phyloP scores from a whole-genome alignment of 345 rosid genomes.

The Kernera saxatilis region DNA sequence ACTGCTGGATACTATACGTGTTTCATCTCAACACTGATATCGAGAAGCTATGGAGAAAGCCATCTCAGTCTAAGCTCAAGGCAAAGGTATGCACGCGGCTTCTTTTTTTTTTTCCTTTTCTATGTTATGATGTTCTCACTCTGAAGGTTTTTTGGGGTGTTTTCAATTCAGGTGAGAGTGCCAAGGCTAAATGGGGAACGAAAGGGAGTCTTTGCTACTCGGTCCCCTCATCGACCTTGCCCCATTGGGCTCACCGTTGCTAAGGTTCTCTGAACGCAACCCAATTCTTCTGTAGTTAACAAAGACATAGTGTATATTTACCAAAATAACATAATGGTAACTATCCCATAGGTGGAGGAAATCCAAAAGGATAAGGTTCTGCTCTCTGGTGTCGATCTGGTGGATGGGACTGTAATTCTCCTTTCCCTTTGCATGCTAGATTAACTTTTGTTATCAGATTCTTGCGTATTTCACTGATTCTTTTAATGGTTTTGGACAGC shows the following conservation, averaged over 20 bases:
- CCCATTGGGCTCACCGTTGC: conserved; percentile 94
- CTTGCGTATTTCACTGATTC: background rate
- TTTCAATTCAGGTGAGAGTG: conserved; percentile 69
- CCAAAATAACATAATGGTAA: background rate
- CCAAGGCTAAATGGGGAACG: conserved; percentile 80
- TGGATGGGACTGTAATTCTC: conserved; percentile 85
- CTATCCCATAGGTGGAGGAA: conserved; percentile 58
- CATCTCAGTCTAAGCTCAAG: conserved; percentile 83
- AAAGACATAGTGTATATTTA: background rate
- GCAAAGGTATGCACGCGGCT: conserved; percentile 51
- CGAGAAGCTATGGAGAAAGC: conserved; percentile 87
- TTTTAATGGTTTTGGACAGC: conserved; percentile 44
- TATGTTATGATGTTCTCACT: conserved; percentile 13
- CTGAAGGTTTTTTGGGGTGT: conserved; percentile 16
- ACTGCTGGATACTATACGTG: conserved; percentile 88
- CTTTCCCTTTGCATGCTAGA: background rate
- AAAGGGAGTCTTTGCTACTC: conserved; percentile 85
- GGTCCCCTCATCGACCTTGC: conserved; percentile 89
- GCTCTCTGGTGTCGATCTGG: conserved; percentile 91
- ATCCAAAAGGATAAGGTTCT: conserved; percentile 60
- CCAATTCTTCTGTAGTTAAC: background rate
- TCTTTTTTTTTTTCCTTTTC: background rate
- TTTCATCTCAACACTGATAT: conserved; percentile 92
- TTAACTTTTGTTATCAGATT: background rate
- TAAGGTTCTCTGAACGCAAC: conserved; percentile 41